Conservation (phyloP, 352 stramenopile species). For the Globisporangium cystogenes region DNA sequence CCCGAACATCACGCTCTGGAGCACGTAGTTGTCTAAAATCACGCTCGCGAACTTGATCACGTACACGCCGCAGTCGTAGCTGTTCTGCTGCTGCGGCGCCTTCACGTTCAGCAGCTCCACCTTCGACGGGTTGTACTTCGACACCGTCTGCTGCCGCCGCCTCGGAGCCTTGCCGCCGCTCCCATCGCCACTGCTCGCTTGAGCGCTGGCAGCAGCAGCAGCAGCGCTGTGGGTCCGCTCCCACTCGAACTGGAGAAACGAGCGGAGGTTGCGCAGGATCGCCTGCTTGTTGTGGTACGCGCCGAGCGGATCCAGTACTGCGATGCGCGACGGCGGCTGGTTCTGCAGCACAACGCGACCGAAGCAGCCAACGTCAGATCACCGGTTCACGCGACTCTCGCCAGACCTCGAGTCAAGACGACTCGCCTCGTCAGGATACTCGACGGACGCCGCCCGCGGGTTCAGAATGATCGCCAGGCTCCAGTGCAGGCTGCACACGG, state of each 20-base stretch:
- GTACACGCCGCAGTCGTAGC: constrained; percentile 65
- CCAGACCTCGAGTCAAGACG: background rate
- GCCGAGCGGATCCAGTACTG: constrained; percentile 64
- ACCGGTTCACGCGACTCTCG: background rate
- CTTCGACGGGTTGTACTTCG: constrained; percentile 25
- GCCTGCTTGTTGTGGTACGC: constrained; percentile 54
- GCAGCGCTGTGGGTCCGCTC: constrained; percentile 17
- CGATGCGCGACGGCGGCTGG: constrained; percentile 44
- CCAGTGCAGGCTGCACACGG: constrained; percentile 63
- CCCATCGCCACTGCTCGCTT: background rate
- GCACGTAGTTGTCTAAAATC: constrained; percentile 40
- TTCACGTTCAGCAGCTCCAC: constrained; percentile 34
- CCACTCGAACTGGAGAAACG: constrained; percentile 59
- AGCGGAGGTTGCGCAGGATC: constrained; percentile 53
- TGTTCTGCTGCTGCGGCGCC: constrained; percentile 50
- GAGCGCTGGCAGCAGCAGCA: background rate
- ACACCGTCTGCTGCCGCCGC: background rate
- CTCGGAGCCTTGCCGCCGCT: background rate
- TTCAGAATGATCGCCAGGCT: constrained; percentile 80
- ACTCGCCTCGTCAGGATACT: constrained; percentile 23
- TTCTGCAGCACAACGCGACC: constrained; percentile 13
- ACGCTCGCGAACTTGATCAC: constrained; percentile 56
- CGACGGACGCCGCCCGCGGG: constrained; percentile 33
- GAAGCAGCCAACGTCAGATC: background rate
- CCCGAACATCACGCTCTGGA: constrained; percentile 12